Base-by-base conservation (phyloP, 2,329 filamentous ascomycete genomes). In the Pestalotiopsis sp. region DNA sequence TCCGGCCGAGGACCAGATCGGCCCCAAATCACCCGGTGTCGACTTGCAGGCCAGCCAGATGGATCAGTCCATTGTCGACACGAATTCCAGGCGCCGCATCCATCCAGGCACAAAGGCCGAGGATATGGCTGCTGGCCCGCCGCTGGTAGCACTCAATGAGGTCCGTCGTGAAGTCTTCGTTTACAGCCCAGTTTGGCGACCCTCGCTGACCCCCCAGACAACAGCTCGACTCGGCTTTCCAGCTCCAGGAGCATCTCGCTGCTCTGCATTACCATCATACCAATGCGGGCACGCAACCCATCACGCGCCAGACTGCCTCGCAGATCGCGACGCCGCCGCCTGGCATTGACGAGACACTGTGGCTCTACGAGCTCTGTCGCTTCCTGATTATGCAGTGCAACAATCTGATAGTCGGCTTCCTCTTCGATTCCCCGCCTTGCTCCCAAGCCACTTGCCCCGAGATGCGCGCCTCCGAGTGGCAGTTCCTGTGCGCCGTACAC, bases 381-480 rank as follows among this genome's bases (percentile, higher is more conserved):
- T 97, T 98, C 79, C 90, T 99, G 69, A 97, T 95, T 66, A 92
- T 95, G 73, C 95, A 98, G 82, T 95, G 94, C 79, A 99, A 99
- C 83, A 90, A 91, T 71, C 89, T 99, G 68, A 93, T 98, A 73
- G 91, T 97, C 69, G 94, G 94, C 72, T 95, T 99, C 76, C 94
- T 99, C 75, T 93, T 94, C 78, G 96, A 98, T 81, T 87, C 86
- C 58, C 95, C 95, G 6, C 92, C 95, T 3, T 99, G 96, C 83
- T 97, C 94, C 69, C 89, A 93, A 14, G 86, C 87, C 72, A 98
- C 96, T 1, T 99, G 96, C 77, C 94, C 95, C 39, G 96, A 99
- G 82, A 99, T 99, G 96, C 94, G 96, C 77, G 96, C 96, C 2
- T 96, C 93, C 38, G 95, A 99, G 84, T 99, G 96, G 96, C 96